Percentiles rank a stretch among this genome's conserved stretches.
Evolutionary conservation across 495 filamentous ascomycete genomes (phyloP).

Genomic region (Talaromyces trachyspermus): DNA sequence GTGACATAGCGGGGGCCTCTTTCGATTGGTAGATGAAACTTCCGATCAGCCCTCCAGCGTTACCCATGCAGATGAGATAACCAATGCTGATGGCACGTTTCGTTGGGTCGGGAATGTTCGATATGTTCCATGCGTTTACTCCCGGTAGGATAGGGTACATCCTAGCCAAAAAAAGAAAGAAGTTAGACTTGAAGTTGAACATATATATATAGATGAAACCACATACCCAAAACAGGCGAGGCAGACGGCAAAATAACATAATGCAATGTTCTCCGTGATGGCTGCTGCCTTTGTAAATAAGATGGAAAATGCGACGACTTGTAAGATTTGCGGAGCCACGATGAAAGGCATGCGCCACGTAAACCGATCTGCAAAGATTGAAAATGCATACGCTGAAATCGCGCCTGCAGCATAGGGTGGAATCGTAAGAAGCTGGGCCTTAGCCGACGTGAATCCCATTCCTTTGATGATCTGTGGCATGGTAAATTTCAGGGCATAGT

Average conservation of each 20-base stretch:
- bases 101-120: constrained; percentile 12
- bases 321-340: too few relatives aligned
- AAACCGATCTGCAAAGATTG: constrained; percentile 12
- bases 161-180: constrained; percentile 14
- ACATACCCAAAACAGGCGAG: too few relatives aligned
- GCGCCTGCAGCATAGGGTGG: constrained; percentile 41
- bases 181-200: constrained; percentile 18
- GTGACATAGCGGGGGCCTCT: constrained; percentile 17
- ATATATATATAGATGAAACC: too few relatives aligned
- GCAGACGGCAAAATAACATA: constrained; percentile 10
- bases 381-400: constrained; percentile 11
- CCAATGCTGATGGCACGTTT: constrained; percentile 19
- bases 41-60: constrained; percentile 14
- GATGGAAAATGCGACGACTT: constrained; percentile 15
- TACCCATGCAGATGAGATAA: constrained; percentile 16
- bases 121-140: constrained; percentile 20
- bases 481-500: constrained; percentile 44
- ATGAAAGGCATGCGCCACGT: constrained; percentile 24
- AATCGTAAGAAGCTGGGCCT: constrained; percentile 42
- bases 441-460: constrained; percentile 37
- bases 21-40: constrained; percentile 14
- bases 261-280: constrained; percentile 10
- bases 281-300: constrained; percentile 12
- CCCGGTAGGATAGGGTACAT: constrained; percentile 23
- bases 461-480: constrained; percentile 43